Evolutionary conservation across 306 rosid species (phyloP), one percentile per base, ranked within the genome.

Genomic region (Casuarina equisetifolia): DNA sequence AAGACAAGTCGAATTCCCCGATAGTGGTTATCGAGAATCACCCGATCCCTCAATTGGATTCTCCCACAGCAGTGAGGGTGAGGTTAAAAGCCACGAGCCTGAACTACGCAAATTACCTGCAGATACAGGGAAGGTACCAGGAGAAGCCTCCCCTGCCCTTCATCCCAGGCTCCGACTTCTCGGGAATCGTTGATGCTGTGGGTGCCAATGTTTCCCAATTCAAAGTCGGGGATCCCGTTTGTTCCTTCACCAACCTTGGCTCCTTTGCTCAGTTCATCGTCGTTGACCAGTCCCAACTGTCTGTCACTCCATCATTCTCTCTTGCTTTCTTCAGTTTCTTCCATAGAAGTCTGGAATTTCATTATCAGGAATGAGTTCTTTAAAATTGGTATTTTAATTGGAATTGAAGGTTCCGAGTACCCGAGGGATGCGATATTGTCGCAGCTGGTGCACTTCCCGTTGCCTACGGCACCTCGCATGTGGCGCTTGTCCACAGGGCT

Each of bases 381-480:
- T 0, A 38, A 51, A 69, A 20, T 71, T 4, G 9, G 6, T 42
- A 52, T 73, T 3, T 39, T 15, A 55, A 35, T 54, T 54, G 32
- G 51, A 36, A 69, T 76, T 85, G 77, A 90, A 94, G 98, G 89
- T 81, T 88, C 75, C 83, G 79, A 3, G 97, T 92, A 51, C 97
- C 97, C 25, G 92, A 88, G 50, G 97, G 92, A 63, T 92, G 97
- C 83, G 97, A 92, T 87, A 59, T 92, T 79, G 92, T 92, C 46
- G 88, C 90, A 40, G 97, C 99, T 11, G 96, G 88, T 2, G 97
- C 97, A 19, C 91, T 95, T 84, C 91, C 91, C 44, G 97, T 92
- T 70, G 97, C 97, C 5, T 95, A 81, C 79, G 99, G 99, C 39
- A 95, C 99, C 54, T 92, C 97, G 7, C 99, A 95, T 63, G 91